Evolutionary conservation across 352 stramenopile species (phyloP), one percentile per base, ranked within the genome.

Genomic region (Pythium apleroticum): DNA sequence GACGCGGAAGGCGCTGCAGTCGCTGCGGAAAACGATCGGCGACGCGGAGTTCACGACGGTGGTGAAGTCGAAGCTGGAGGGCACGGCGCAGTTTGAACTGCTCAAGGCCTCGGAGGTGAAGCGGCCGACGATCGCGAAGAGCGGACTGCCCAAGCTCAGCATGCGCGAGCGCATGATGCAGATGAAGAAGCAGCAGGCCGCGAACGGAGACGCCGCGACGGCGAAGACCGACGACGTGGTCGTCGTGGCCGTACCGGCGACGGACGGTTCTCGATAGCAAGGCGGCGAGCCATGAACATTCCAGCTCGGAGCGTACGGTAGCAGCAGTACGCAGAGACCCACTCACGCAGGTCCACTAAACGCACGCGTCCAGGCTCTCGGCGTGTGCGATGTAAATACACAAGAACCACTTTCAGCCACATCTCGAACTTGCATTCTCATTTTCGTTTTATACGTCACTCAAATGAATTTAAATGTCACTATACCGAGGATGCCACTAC

Each of bases 71-170:
- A 86, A 88, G 48, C 73, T 91, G 15, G 75, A 63, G 22, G 80
- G 77, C 3, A 83, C 66, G 1, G 71, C 71, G 1, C 80, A 87
- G 56, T 56, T 88, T 12, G 83, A 91, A 27, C 71, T 90, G 1
- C 60, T 91, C n/a, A 86, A 84, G 55, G 78, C 80, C 14, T 89
- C 79, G 1, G 71, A 88, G 46, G 57, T 68, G 55, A 83, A 76
- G 41, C 81, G 80, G 41, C 14, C 57, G 35, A 31, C 60, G 24
- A 17, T 22, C 19, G 17, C 39, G 2, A 65, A 54, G 20, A 67
- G 59, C 27, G 66, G 66, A 5, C 12, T 73, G 11, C 66, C 66
- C 19, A 73, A 66, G 56, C 48, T 73, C 0, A 73, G 66, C 45
- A 73, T 73, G 60, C 66, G 66, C 6, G 66, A 73, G 55, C 66